phyloP scores from a whole-genome alignment of 1,284 basidiomycete species.

The Fomitopsis palustris region DNA sequence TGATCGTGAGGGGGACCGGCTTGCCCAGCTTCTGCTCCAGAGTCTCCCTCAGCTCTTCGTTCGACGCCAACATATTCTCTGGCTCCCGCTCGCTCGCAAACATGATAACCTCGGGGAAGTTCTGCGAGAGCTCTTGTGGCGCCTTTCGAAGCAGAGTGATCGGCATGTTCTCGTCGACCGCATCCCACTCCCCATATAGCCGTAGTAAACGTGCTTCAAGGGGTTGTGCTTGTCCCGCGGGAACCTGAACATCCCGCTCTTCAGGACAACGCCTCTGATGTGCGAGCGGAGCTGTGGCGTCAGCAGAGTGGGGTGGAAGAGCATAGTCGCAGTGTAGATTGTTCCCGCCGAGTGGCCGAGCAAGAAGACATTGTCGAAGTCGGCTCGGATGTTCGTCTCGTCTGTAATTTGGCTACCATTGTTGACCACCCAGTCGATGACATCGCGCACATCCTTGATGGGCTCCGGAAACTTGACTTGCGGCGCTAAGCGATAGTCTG shows the following conservation, averaged over 20 bases:
- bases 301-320: conserved; percentile 39
- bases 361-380: conserved; percentile 39
- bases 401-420: conserved; percentile 25
- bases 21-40: conserved; percentile 29
- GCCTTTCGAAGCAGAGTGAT: conserved; percentile 35
- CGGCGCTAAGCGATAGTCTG: conserved; percentile 63
- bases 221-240: conserved; percentile 19
- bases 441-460: conserved; percentile 53
- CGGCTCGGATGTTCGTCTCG: conserved; percentile 15
- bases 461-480: conserved; percentile 46
- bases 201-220: conserved; percentile 25
- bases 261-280: conserved; percentile 44
- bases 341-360: conserved; percentile 61
- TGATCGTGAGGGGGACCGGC: conserved; percentile 32
- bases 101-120: conserved; percentile 43
- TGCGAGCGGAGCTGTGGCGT: conserved; percentile 32
- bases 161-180: conserved; percentile 38
- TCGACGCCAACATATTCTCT: conserved; percentile 32
- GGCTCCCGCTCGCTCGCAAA: conserved; percentile 52
- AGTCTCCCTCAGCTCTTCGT: conserved; percentile 33
- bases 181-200: conserved; percentile 44
- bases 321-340: conserved; percentile 40
- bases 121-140: conserved; percentile 28
- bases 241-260: conserved; percentile 42
- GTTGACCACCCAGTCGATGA: conserved; percentile 47